Conservation (phyloP, 169 alveolate genomes). For the Cryptosporidium sp. region DNA sequence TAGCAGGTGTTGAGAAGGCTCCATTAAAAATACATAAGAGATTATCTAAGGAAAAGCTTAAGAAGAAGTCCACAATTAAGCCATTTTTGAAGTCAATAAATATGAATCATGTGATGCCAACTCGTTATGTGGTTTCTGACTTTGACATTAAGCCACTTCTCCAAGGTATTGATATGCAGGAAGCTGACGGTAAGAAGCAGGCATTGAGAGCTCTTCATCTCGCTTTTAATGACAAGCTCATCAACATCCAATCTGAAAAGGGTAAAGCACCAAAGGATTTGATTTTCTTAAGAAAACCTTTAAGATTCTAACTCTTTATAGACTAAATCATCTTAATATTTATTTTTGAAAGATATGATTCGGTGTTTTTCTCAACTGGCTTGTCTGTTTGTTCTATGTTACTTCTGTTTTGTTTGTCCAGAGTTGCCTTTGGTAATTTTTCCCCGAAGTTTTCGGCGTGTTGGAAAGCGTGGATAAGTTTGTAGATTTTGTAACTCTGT, state of each 20-base stretch:
- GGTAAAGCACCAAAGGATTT: slow-evolving; percentile 76
- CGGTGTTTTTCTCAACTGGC: neutral
- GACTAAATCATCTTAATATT: slow-evolving; percentile 5
- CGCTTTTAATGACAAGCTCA: slow-evolving; percentile 68
- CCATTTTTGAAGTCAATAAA: slow-evolving; percentile 97
- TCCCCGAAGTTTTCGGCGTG: neutral
- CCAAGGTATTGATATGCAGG: slow-evolving; percentile 74
- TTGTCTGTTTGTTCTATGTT: neutral
- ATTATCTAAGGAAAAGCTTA: slow-evolving; percentile 92
- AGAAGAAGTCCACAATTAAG: slow-evolving; percentile 93
- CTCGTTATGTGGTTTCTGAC: slow-evolving; percentile 88
- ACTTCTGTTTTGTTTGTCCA: neutral
- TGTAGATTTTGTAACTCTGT: neutral
- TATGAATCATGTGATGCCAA: slow-evolving; percentile 98
- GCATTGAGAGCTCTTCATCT: slow-evolving; percentile 53
- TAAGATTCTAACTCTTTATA: slow-evolving; percentile 57
- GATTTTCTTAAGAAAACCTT: slow-evolving; percentile 71
- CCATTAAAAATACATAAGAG: slow-evolving; percentile 94
- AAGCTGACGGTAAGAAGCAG: slow-evolving; percentile 73
- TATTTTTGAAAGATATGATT: neutral
- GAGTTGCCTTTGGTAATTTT: neutral
- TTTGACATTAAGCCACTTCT: slow-evolving; percentile 47
- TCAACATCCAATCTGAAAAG: slow-evolving; percentile 58
- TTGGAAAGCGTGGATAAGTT: too few species aligned
- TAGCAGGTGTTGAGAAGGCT: slow-evolving; percentile 96